Evolutionary conservation across 1,139 yeast species (phyloP).

Genomic region (Candida buenavistaensis): DNA sequence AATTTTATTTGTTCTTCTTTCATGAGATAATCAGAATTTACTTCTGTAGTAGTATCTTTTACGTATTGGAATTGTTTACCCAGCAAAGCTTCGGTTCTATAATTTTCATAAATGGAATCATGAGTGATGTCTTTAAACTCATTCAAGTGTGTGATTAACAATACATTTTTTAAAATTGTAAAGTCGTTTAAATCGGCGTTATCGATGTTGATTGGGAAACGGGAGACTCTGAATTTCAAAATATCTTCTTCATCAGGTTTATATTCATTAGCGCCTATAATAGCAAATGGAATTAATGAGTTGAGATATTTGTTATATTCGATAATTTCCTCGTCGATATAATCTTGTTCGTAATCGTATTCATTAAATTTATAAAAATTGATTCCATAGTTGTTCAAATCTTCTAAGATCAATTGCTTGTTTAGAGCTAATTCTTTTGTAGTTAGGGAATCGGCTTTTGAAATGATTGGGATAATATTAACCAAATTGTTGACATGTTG

Average conservation of each 20-base stretch:
- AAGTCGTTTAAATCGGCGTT: conserved; percentile 64
- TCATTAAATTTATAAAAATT: conserved; percentile 48
- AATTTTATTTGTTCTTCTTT: conserved; percentile 80
- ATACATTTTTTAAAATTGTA: conserved; percentile 61
- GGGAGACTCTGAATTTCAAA: conserved; percentile 39
- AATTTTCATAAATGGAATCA: conserved; percentile 64
- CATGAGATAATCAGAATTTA: conserved; percentile 48
- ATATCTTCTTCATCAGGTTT: conserved; percentile 42
- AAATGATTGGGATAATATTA: conserved; percentile 43
- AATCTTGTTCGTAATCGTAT: conserved; percentile 49
- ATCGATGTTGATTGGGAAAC: conserved; percentile 49
- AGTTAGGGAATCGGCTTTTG: conserved; percentile 45
- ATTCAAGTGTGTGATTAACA: conserved; percentile 75
- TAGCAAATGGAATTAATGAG: conserved; percentile 41
- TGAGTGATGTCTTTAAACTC: conserved; percentile 74
- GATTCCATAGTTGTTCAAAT: conserved; percentile 40
- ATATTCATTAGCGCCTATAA: conserved; percentile 46
- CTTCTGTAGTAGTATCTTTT: conserved; percentile 8
- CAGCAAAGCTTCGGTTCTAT: conserved; percentile 66
- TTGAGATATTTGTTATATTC: conserved; percentile 49
- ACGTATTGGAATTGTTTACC: conserved; percentile 48
- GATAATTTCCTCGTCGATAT: conserved; percentile 49
- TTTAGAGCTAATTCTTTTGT: conserved; percentile 36
- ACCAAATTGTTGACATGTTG: conserved; percentile 42
- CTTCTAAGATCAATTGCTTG: conserved; percentile 42